Conservation (phyloP, 768 basidiomycete species). For the Coprinopsis cinerea region DNA sequence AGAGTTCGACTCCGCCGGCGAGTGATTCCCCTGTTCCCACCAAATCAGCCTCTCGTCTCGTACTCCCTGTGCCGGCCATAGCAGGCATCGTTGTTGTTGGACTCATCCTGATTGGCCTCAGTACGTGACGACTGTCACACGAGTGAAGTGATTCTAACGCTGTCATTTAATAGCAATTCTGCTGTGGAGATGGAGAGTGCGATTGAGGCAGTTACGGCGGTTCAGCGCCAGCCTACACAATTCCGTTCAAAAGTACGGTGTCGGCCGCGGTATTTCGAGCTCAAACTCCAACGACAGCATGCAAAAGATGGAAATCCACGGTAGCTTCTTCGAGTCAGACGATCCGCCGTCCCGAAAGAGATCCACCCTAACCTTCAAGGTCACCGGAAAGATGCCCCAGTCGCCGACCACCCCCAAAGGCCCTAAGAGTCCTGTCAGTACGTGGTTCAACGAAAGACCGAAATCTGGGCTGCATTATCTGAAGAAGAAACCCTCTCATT, state of each 20-base stretch:
- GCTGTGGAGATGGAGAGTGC: conserved; percentile 8
- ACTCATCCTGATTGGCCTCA: conserved; percentile 3
- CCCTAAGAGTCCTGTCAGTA: not conserved
- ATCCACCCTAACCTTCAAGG: conserved; percentile 2
- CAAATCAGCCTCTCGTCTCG: not conserved
- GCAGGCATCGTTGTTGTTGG: conserved; percentile 6
- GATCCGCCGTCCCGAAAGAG: conserved; percentile 1
- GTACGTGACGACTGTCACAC: too few species aligned
- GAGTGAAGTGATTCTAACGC: too few species aligned
- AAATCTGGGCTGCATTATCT: not conserved
- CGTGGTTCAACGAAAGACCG: not conserved
- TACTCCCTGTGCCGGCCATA: conserved; percentile 1
- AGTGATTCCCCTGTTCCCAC: not conserved
- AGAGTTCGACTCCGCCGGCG: not conserved
- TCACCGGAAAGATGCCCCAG: not conserved
- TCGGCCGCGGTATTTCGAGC: conserved; percentile 7
- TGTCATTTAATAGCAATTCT: too few species aligned
- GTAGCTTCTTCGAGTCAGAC: conserved; percentile 11
- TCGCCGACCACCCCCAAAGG: not conserved
- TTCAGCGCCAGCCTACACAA: not conserved
- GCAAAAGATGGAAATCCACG: conserved; percentile 3
- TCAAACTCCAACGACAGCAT: conserved; percentile 1
- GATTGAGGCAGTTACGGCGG: not conserved
- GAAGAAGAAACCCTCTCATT: not conserved
- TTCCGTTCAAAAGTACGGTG: conserved; percentile 9